Conservation (phyloP, 768 basidiomycete genomes). For the Suillus luteus region DNA sequence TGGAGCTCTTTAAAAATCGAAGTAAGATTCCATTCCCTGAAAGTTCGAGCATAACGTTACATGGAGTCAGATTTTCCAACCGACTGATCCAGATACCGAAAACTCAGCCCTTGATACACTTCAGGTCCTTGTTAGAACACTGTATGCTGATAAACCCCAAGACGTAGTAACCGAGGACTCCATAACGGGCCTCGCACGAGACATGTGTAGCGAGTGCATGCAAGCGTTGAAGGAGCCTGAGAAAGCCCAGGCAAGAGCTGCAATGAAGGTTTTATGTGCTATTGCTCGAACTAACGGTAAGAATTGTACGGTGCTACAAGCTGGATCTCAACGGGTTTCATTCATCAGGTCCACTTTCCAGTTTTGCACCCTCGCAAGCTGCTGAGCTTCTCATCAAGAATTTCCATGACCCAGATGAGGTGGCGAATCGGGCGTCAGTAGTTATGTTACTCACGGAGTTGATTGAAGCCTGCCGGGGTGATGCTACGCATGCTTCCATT, state of each 20-base stretch:
- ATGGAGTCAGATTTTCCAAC: slow-evolving; percentile 80
- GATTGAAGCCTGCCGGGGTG: slow-evolving; percentile 53
- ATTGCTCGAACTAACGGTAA: slow-evolving; percentile 67
- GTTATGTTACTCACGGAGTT: slow-evolving; percentile 69
- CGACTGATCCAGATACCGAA: slow-evolving; percentile 78
- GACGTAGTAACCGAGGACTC: slow-evolving; percentile 37
- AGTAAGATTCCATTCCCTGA: slow-evolving; percentile 40
- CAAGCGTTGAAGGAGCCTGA: slow-evolving; percentile 85
- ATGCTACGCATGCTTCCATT: slow-evolving; percentile 27
- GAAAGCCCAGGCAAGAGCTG: slow-evolving; percentile 88
- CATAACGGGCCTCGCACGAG: slow-evolving; percentile 62
- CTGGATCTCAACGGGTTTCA: neutral
- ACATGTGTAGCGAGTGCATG: slow-evolving; percentile 81
- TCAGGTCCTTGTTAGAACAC: slow-evolving; percentile 71
- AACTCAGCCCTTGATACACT: slow-evolving; percentile 69
- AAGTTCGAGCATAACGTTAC: slow-evolving; percentile 9
- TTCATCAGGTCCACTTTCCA: slow-evolving; percentile 62
- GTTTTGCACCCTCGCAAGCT: slow-evolving; percentile 65
- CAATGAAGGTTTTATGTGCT: slow-evolving; percentile 79
- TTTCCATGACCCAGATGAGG: slow-evolving; percentile 73
- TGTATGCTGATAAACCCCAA: slow-evolving; percentile 54
- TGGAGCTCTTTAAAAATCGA: slow-evolving; percentile 93
- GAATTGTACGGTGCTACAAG: slow-evolving; percentile 39
- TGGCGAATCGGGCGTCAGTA: slow-evolving; percentile 63
- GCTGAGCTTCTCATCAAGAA: slow-evolving; percentile 76